A percentile compares a stretch with the other conserved stretches of the same genome.
Conservation (phyloP, 2,329 filamentous ascomycete genomes). For the Pleoardoris graminearum region DNA sequence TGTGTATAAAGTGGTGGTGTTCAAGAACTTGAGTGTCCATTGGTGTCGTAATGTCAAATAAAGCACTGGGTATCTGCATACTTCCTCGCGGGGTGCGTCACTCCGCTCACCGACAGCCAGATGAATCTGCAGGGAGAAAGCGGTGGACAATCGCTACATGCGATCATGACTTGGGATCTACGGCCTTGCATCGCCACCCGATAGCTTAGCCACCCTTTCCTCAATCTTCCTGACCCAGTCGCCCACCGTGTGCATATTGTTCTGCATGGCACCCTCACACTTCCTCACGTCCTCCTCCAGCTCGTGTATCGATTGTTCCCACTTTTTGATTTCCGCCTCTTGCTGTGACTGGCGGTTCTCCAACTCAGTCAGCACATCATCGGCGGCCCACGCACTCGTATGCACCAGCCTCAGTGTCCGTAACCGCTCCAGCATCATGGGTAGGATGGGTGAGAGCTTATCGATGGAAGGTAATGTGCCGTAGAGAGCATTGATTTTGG, state of each 20-base stretch:
- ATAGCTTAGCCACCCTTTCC: conserved; percentile 63
- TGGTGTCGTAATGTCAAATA: not conserved
- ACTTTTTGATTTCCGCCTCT: conserved; percentile 79
- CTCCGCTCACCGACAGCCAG: not conserved
- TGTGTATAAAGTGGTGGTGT: no score
- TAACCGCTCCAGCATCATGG: conserved; percentile 81
- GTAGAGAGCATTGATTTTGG: conserved; percentile 91
- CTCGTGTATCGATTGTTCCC: conserved; percentile 78
- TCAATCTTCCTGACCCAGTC: conserved; percentile 89
- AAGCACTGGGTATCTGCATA: conserved; percentile 6
- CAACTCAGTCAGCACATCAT: conserved; percentile 73
- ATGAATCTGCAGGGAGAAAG: no score
- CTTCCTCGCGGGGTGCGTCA: not conserved
- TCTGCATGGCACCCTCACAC: conserved; percentile 70
- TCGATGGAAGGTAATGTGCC: conserved; percentile 87
- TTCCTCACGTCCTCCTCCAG: conserved; percentile 75
- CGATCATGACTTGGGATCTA: not conserved
- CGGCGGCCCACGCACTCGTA: conserved; percentile 80
- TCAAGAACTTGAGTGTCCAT: no score
- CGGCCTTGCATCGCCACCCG: conserved; percentile 13
- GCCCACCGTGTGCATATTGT: conserved; percentile 83
- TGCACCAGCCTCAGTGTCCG: conserved; percentile 84
- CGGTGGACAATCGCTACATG: not conserved
- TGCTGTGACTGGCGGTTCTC: conserved; percentile 82
- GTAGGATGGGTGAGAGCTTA: conserved; percentile 79